Evolutionary conservation across 805 yeast species (phyloP).

Genomic region (Zygoascus flipseniorum): DNA sequence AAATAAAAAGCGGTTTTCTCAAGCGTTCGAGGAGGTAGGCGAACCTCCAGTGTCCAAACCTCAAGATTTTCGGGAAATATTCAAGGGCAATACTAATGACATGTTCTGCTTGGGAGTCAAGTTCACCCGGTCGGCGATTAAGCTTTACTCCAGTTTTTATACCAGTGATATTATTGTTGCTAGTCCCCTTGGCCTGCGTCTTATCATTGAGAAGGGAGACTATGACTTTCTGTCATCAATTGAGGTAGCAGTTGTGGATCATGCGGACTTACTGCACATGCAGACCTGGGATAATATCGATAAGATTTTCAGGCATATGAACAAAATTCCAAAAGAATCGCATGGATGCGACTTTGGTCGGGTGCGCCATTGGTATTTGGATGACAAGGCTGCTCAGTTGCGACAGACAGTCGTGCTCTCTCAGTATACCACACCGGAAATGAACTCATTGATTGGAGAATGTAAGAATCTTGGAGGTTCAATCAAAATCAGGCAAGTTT

Average conservation of each 20-base stretch:
- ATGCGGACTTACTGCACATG: constrained; percentile 77
- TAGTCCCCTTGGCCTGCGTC: constrained; percentile 81
- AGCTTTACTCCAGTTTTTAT: constrained; percentile 75
- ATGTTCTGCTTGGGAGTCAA: constrained; percentile 87
- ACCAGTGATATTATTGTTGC: constrained; percentile 81
- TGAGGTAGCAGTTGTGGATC: constrained; percentile 73
- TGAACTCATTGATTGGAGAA: constrained; percentile 48
- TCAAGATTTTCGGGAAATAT: constrained; percentile 67
- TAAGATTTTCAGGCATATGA: constrained; percentile 58
- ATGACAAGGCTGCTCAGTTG: constrained; percentile 63
- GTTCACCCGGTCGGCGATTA: constrained; percentile 78
- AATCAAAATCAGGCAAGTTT: constrained; percentile 32
- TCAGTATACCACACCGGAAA: constrained; percentile 73
- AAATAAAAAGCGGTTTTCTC: constrained; percentile 64
- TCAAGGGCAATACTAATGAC: constrained; percentile 87
- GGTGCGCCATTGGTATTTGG: constrained; percentile 85
- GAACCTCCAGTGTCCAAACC: constrained; percentile 55
- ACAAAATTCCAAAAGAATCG: constrained; percentile 68
- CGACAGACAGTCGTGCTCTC: constrained; percentile 74
- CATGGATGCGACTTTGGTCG: constrained; percentile 86
- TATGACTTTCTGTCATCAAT: constrained; percentile 83
- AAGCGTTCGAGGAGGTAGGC: constrained; percentile 54
- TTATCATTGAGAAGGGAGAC: constrained; percentile 68
- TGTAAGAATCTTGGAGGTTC: constrained; percentile 32
- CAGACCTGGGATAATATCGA: constrained; percentile 86